Percentiles rank a stretch among this genome's conserved stretches.
Evolutionary conservation across 2,329 filamentous ascomycete species (phyloP).

Genomic region (Xylaria sp.): DNA sequence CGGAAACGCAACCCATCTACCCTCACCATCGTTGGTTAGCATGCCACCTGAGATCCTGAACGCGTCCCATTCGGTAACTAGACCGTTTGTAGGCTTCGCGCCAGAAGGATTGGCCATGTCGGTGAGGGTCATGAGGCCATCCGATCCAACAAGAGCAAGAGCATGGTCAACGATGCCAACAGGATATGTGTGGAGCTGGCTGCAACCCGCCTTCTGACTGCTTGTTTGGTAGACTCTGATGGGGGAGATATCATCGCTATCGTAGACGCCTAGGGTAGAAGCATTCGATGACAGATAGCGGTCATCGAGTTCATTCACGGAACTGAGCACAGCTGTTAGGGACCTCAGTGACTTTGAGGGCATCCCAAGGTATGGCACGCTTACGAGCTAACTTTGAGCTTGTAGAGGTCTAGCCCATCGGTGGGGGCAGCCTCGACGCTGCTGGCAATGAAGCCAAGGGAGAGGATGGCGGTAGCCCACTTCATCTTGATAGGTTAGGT

Average conservation of each 20-base stretch:
- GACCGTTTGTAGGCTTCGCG: slow-evolving; percentile 42
- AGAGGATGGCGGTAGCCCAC: slow-evolving; percentile 41
- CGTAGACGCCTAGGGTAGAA: slow-evolving; percentile 49
- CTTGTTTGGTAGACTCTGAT: slow-evolving; percentile 48
- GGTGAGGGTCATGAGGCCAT: slow-evolving; percentile 48
- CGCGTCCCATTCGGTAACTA: slow-evolving; percentile 49
- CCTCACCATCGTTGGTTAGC: slow-evolving; percentile 41
- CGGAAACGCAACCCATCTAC: slow-evolving; percentile 53
- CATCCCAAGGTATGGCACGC: not conserved
- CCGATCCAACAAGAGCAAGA: slow-evolving; percentile 51
- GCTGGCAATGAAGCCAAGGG: slow-evolving; percentile 42
- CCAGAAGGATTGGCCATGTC: slow-evolving; percentile 50
- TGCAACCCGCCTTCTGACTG: slow-evolving; percentile 44
- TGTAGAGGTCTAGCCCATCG: slow-evolving; percentile 41
- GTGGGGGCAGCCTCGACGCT: slow-evolving; percentile 41
- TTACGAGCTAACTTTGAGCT: slow-evolving; percentile 45
- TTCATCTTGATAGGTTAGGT: slow-evolving; percentile 41
- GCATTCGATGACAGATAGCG: slow-evolving; percentile 48
- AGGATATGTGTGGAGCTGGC: slow-evolving; percentile 53
- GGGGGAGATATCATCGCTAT: slow-evolving; percentile 33
- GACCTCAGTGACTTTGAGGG: too few relatives aligned
- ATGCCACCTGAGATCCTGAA: slow-evolving; percentile 46
- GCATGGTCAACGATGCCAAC: slow-evolving; percentile 51
- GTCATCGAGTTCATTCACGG: slow-evolving; percentile 45
- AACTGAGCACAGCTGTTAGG: slow-evolving; percentile 13